Conservation (phyloP, 257 asterid species). For the Ajuga chamaepitys region DNA sequence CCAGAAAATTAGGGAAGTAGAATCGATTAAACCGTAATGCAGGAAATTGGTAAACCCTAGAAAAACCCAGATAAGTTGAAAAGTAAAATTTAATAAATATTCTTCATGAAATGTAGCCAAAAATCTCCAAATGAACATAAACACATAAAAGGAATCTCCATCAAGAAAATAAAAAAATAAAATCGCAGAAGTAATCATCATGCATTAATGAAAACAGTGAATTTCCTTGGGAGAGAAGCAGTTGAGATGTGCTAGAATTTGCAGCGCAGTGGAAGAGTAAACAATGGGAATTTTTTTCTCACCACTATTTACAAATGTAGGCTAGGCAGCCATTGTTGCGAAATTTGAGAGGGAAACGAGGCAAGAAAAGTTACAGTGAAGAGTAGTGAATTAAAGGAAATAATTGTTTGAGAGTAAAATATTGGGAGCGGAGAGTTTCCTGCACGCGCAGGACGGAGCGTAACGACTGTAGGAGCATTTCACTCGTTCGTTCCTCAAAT, state of each 20-base stretch:
- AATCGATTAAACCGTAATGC: background rate
- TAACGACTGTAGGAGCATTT: too few species aligned
- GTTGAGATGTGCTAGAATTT: background rate
- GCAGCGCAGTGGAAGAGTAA: background rate
- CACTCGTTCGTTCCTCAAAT: too few species aligned
- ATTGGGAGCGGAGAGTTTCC: background rate
- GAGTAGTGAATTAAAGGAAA: background rate
- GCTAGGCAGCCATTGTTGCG: constrained; percentile 1
- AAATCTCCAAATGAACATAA: background rate
- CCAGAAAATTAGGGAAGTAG: background rate
- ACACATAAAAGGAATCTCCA: background rate
- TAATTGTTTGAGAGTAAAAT: background rate
- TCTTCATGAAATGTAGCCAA: too few species aligned
- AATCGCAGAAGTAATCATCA: constrained; percentile 6
- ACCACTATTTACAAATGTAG: constrained; percentile 15
- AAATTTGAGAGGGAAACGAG: constrained; percentile 6
- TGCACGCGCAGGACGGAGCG: constrained; percentile 10
- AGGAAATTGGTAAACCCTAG: constrained; percentile 21
- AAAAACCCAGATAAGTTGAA: background rate
- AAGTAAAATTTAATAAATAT: too few species aligned
- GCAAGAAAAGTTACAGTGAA: background rate
- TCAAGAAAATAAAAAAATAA: background rate
- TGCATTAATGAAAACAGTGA: background rate
- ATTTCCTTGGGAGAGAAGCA: background rate
- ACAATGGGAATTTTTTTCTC: background rate